phyloP scores from a whole-genome alignment of 805 yeast genomes.

The Yarrowia yakushimensis region DNA sequence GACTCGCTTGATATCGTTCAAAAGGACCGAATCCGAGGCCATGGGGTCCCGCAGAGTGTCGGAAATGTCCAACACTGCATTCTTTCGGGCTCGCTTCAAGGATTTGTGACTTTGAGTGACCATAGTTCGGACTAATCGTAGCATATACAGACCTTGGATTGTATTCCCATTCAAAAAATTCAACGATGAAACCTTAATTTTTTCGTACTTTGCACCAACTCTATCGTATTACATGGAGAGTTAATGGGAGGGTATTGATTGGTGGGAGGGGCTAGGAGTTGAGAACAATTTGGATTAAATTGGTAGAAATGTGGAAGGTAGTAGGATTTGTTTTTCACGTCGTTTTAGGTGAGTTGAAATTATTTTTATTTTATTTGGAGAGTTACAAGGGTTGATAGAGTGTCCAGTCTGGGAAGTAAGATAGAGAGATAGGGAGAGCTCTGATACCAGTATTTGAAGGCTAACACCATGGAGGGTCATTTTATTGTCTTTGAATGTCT shows the following conservation, averaged over 20 bases:
- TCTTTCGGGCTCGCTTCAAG: slow-evolving; percentile 5
- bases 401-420: too few relatives aligned
- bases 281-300: neutral
- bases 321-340: neutral
- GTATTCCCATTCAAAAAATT: neutral
- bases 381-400: too few relatives aligned
- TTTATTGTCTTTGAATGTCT: too few relatives aligned
- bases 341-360: too few relatives aligned
- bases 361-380: too few relatives aligned
- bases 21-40: slow-evolving; percentile 74
- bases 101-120: slow-evolving; percentile 22
- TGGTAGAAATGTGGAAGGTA: neutral
- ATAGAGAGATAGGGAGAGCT: too few relatives aligned
- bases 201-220: neutral
- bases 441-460: too few relatives aligned
- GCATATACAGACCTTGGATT: neutral
- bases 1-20: slow-evolving; percentile 56
- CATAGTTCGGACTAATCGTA: slow-evolving; percentile 11
- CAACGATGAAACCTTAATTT: neutral
- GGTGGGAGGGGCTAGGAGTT: neutral
- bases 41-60: slow-evolving; percentile 53
- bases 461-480: too few relatives aligned
- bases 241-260: neutral
- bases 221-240: neutral
- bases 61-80: slow-evolving; percentile 10